Evolutionary conservation across 2,329 filamentous ascomycete genomes (phyloP).

Genomic region (Stemphylium vesicarium): DNA sequence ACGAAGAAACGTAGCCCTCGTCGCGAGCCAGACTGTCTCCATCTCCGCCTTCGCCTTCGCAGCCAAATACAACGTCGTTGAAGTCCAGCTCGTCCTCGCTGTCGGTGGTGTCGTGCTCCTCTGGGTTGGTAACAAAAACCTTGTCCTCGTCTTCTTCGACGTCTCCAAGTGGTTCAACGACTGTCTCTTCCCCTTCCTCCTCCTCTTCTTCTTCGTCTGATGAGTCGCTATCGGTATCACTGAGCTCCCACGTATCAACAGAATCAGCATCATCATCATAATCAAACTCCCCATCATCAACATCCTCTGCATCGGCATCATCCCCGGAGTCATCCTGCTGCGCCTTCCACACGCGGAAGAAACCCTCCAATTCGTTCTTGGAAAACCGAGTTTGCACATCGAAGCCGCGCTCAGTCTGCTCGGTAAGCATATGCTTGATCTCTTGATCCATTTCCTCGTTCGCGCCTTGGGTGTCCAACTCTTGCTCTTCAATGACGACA

Average conservation of each 20-base stretch:
- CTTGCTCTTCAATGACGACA: neutral
- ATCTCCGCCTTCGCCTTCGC: neutral
- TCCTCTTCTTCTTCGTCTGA: no score
- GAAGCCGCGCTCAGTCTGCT: neutral
- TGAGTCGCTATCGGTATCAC: neutral
- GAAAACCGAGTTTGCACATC: neutral
- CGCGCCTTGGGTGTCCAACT: neutral
- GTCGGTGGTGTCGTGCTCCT: neutral
- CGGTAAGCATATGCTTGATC: neutral
- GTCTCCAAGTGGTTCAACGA: neutral
- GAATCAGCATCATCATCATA: neutral
- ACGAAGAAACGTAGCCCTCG: slow-evolving; percentile 18
- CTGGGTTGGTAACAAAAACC: neutral
- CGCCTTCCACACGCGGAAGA: slow-evolving; percentile 1
- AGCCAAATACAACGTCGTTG: slow-evolving; percentile 9
- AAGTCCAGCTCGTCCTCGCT: slow-evolving; percentile 9
- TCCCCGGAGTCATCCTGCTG: neutral
- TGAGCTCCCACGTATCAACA: neutral
- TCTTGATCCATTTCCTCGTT: neutral
- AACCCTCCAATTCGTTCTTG: neutral
- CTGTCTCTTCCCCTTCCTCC: neutral
- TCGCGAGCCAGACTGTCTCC: neutral
- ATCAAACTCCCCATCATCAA: neutral
- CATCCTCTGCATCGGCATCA: neutral
- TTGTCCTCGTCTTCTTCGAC: neutral